Base-by-base conservation (phyloP, 78 protist genomes). In the Trichosphaerium sp. region DNA sequence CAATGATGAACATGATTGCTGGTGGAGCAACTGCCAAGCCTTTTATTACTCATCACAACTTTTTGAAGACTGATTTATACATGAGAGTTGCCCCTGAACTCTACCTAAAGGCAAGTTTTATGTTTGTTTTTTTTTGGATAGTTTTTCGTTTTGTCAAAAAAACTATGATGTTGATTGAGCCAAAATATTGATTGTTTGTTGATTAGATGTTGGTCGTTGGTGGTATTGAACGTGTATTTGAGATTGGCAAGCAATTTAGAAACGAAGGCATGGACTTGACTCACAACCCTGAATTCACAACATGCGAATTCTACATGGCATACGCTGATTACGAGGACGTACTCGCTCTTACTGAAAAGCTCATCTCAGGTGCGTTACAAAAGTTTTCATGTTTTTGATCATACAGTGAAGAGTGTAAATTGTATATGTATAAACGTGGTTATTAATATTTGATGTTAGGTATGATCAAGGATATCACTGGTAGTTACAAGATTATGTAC, bases 201-300 rank as follows among this genome's bases (percentile, higher is more conserved):
- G 21, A 11, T 64, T 43, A 65, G 69, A 76, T 54, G 87, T 76
- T 87, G 18, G 84, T 94, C 56, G 82, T 93, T 21, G 97, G 96
- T 0, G 97, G 99, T 0, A 14, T 93, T 21, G 96, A 95, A 48
- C 80, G 96, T 5, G 99, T 97, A 2, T 97, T 92, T 69, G 99
- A 97, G 84, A 66, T 96, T 61, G 99, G 99, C 28, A 89, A 94
- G 47, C 94, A 92, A 74, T 98, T 96, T 92, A 81, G 99, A 54
- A 98, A 98, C 80, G 99, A 96, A 63, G 92, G 96, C 21, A 90
- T 96, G 26, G 99, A 96, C 63, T 32, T 82, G 65, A 96, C 99
- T 14, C 99, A 96, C 83, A 96, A 96, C 80, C 99, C 99, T 7
- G 99, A 98, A 72, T 98, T 98, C 84, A 97, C 99, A 32, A 83